Evolutionary conservation across 352 stramenopile genomes (phyloP), one percentile per base, ranked within the genome.

Genomic region (Thalassiosira mediterranea): DNA sequence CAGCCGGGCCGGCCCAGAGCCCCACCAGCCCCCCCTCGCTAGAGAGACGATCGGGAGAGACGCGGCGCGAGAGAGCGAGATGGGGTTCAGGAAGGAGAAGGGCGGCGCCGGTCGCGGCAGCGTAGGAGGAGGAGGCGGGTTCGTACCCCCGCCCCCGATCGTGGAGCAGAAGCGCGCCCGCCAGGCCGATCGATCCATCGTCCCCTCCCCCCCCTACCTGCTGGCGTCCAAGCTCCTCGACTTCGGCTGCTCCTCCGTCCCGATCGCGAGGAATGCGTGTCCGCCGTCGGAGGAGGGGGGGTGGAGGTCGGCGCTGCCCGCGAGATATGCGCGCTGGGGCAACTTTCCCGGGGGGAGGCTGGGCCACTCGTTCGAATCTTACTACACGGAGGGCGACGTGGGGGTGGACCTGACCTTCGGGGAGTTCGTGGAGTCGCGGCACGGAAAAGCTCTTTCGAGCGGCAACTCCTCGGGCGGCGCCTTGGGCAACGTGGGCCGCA

Each of bases 341-440:
- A n/a, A 37, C n/a, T 76, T 76, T 23, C 67, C 67, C 8, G 4
- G 11, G 4, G 67, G 67, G 0, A 52, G 37, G 53, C 42, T 76
- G 5, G 63, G 65, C 38, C 73, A 82, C 54, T 82, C 73, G 5
- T 82, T 76, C 37, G 25, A 38, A 7, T 42, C 40, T 11, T 73
- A 68, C 26, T 77, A 71, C 56, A 19, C 11, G 10, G 51, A 63
- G 44, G 72, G 53, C 8, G 44, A 76, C 44, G 38, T 60, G 1
- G n/a, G 17, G n/a, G 25, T 19, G 44, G 57, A 76, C 46, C 17
- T 72, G 1, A 72, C 34, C 1, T 81, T 64, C 32, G 4, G 17
- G n/a, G 72, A 76, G 28, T 81, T 64, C 34, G n/a, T 79, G 0
- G 13, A 42, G 3, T 31, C 11, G 25, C 11, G 17, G 31, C 13